These are phyloP conservation scores for Curvularia sp. DNA, from an alignment of 2,329 filamentous ascomycete species.

Conservation along the genomic window DNA sequence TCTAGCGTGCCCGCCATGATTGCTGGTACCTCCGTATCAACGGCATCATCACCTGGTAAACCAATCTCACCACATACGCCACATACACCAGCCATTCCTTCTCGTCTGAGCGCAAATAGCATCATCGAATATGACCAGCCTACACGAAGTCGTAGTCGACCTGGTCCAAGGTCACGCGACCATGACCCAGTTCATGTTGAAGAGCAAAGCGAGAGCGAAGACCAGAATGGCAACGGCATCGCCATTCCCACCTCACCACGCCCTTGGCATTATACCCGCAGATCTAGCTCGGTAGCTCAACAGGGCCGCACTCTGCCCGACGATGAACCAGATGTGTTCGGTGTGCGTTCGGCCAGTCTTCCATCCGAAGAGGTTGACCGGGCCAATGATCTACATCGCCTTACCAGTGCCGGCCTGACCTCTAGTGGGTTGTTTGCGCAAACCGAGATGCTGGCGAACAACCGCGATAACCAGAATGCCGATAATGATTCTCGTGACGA, in stretches of 20 bases:
- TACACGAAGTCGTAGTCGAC: constrained; percentile 39
- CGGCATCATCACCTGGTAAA: constrained; percentile 86
- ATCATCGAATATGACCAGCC: constrained; percentile 71
- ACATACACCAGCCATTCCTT: constrained; percentile 92
- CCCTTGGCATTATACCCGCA: constrained; percentile 56
- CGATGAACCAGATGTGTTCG: constrained; percentile 64
- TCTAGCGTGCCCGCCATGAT: constrained; percentile 68
- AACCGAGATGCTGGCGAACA: constrained; percentile 39
- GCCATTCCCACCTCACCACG: constrained; percentile 77
- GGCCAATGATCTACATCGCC: constrained; percentile 38
- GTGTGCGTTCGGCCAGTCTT: constrained; percentile 71
- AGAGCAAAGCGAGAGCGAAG: constrained; percentile 39
- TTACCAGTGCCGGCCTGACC: constrained; percentile 60
- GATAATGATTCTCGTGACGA: constrained; percentile 39
- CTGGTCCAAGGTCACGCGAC: constrained; percentile 44
- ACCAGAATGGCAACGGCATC: constrained; percentile 68
- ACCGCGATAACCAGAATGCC: constrained; percentile 30
- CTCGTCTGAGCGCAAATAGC: constrained; percentile 88
- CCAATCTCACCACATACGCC: constrained; percentile 89
- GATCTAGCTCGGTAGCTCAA: constrained; percentile 74
- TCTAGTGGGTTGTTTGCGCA: constrained; percentile 67
- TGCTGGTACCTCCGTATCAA: constrained; percentile 74
- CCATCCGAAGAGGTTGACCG: constrained; percentile 66
- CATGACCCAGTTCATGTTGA: constrained; percentile 36
- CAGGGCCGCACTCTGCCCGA: constrained; percentile 70